Evolutionary conservation across 1,284 basidiomycete genomes (phyloP), one percentile per base, ranked within the genome.

Genomic region (Veloporphyrellus conicus): DNA sequence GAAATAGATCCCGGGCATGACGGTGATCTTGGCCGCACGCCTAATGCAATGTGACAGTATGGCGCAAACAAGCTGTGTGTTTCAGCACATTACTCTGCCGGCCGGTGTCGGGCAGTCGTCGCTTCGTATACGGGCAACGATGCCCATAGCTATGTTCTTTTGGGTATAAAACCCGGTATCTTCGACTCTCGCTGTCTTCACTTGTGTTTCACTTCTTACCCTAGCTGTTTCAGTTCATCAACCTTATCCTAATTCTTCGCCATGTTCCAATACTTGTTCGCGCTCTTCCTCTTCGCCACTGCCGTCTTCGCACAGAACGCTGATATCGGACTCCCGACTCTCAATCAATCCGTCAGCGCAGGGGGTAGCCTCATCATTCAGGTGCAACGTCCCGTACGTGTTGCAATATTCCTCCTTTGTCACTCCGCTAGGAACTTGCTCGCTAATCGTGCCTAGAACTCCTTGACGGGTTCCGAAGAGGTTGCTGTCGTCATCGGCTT

Each of bases 401-500:
- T 63, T 7, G 8, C 1, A 4, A 23, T 27, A 15, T 14, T 23
- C 12, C 4, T 7, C 9, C 25, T 7, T 23, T 5, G 33, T 8
- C 8, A 4, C 18, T 28, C 11, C 20, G 5, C 25, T 6, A 11
- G 6, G 28, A 39, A 27, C 14, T 6, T 4, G 4, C n/a, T 28
- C 11, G 2, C 28, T 45, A 6, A 46, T 45, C 11, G 9, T 12
- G 2, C 14, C 2, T 28, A 63, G 64, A 43, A 62, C n/a, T 5
- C 37, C 12, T 35, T 65, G n/a, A 47, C 64, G 4, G 48, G 57
- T 2, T 63, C 53, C 16, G 54, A 62, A 43, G 59, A 63, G 8
- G 57, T 63, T n/a, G 63, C 62, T 29, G 43, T 66, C 38, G 64
- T 58, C 18, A 56, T 63, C 25, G 62, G 59, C 15, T 14, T 66